Evolutionary conservation across 2,329 filamentous ascomycete genomes (phyloP), one percentile per base, ranked within the genome.

Genomic region (Teratosphaeriaceae sp.): DNA sequence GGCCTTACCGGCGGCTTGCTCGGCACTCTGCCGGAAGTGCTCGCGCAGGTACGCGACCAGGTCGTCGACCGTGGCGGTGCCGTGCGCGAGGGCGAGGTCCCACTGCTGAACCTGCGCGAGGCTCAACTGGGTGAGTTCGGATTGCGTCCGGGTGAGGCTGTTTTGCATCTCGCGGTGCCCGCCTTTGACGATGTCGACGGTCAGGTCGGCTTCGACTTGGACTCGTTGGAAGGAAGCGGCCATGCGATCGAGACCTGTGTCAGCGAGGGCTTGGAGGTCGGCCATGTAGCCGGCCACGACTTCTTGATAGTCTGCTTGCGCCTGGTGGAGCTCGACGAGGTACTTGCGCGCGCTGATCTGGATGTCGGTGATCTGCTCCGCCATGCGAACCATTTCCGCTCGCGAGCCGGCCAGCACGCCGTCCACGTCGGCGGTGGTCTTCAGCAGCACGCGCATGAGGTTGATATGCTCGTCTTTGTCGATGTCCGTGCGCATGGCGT

Each of bases 401-500:
- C 46, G 45, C 8, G 44, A 43, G 13, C 34, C 15, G 16, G 33
- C 24, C 13, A 52, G 24, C 16, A 27, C 35, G 16, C 11, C 23
- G 13, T 18, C 22, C 22, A 39, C 13, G 22, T 29, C 37, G n/a
- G 6, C 21, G 7, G 37, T 30, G 7, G 37, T 39, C 11, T 22
- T 24, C 18, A 43, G 29, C 27, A 49, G 16, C 22, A 23, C 42
- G n/a, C 48, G 42, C 48, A 46, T 8, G 24, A 54, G 21, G 8
- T 55, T 38, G 3, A 57, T 39, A 18, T 53, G 39, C 36, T 61
- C 49, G 22, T 59, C 73, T 55, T 75, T 77, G 44, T 82, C 78
- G 12, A 75, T 70, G 40, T 79, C 74, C 31, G 71, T 64, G 27
- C 79, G 71, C 33, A 75, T 73, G 21, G 78, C 78, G 48, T 80